Conservation (phyloP, 176 grass and related monocot genomes). For the Carex parvula region DNA sequence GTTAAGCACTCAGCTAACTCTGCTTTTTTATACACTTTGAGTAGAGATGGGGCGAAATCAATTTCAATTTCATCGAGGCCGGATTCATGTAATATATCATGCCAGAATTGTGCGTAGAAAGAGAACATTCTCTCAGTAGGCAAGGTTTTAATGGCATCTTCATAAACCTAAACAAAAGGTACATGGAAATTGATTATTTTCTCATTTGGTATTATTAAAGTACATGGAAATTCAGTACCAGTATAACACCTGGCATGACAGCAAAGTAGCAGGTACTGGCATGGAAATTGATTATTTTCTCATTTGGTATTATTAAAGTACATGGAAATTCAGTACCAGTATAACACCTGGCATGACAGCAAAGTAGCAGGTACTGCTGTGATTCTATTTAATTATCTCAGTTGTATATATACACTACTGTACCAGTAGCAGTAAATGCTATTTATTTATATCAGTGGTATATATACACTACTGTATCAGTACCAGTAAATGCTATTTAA, state of each 20-base stretch:
- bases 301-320: neutral
- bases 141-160: conserved; percentile 69
- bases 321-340: neutral
- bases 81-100: conserved; percentile 40
- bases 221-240: neutral
- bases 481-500: neutral
- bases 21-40: conserved; percentile 65
- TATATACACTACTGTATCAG: neutral
- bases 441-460: neutral
- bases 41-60: conserved; percentile 43
- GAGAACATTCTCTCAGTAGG: conserved; percentile 81
- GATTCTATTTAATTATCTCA: neutral
- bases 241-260: neutral
- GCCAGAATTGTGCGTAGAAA: conserved; percentile 78
- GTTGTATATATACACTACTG: neutral
- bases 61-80: conserved; percentile 47
- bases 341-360: neutral
- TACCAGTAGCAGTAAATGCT: neutral
- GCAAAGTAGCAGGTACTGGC: neutral
- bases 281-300: neutral
- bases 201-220: neutral
- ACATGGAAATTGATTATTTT: neutral
- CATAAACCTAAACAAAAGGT: conserved; percentile 49
- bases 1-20: conserved; percentile 56
- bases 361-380: neutral